Evolutionary conservation across 2,329 filamentous ascomycete genomes (phyloP).

Genomic region (Magnaporthales sp.): DNA sequence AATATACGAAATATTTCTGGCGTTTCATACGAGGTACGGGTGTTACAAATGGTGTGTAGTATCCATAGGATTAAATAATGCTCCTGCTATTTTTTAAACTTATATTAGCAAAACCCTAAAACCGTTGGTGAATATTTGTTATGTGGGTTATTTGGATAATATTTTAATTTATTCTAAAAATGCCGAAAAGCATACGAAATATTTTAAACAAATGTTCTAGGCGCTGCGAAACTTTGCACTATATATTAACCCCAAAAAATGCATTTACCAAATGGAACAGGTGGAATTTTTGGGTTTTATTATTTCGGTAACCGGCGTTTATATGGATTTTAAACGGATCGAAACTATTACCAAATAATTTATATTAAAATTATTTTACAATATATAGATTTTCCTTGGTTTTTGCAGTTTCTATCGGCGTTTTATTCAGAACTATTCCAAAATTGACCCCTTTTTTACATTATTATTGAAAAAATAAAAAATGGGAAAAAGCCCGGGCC

Average conservation of each 20-base stretch:
- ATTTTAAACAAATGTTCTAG: background rate
- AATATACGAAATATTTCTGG: too few relatives aligned
- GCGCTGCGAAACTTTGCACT: background rate
- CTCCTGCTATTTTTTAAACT: background rate
- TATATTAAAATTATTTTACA: background rate
- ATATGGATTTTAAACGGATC: background rate
- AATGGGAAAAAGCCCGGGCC: too few relatives aligned
- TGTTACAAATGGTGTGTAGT: too few relatives aligned
- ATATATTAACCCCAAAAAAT: background rate
- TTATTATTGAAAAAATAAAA: too few relatives aligned
- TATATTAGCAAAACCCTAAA: background rate
- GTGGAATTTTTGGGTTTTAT: background rate
- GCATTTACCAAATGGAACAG: background rate
- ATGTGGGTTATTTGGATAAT: too few relatives aligned
- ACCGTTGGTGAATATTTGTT: background rate
- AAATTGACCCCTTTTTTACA: background rate
- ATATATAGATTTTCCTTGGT: background rate
- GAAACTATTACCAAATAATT: too few relatives aligned
- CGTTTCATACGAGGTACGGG: too few relatives aligned
- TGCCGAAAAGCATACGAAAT: background rate
- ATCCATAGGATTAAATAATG: too few relatives aligned
- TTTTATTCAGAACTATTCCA: background rate
- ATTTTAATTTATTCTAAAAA: background rate
- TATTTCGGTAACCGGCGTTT: background rate
- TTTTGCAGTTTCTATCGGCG: too few relatives aligned